These are phyloP conservation scores for Ettlia oleoabundans DNA, from an alignment of 139 green algal species.

Conservation along the genomic window DNA sequence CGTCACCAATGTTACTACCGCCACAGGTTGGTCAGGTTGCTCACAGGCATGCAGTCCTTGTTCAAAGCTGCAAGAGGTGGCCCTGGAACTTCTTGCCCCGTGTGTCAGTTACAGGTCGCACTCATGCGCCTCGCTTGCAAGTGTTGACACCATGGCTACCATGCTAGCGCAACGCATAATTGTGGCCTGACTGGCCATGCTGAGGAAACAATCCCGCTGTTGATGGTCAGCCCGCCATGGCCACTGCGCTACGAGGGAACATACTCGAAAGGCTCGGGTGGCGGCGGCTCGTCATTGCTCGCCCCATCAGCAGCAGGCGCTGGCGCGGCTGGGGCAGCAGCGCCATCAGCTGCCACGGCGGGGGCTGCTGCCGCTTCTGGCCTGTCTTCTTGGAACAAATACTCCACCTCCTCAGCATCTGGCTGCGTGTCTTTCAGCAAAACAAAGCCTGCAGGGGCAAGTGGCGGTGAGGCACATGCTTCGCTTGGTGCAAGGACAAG, in stretches of 20 bases:
- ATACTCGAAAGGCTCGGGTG: slow-evolving; percentile 86
- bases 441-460: slow-evolving; percentile 69
- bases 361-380: slow-evolving; percentile 26
- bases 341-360: slow-evolving; percentile 16
- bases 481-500: too few species aligned
- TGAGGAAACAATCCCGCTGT: neutral
- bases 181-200: too few species aligned
- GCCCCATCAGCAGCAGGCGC: neutral
- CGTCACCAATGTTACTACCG: too few species aligned
- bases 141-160: too few species aligned
- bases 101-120: too few species aligned
- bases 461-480: neutral
- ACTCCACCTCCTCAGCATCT: slow-evolving; percentile 44
- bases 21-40: too few species aligned
- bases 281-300: slow-evolving; percentile 70
- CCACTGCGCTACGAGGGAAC: slow-evolving; percentile 39
- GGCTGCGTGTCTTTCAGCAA: slow-evolving; percentile 67
- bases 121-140: too few species aligned
- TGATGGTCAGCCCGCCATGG: neutral
- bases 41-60: too few species aligned
- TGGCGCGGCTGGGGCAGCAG: neutral
- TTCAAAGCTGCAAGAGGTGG: too few species aligned
- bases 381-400: slow-evolving; percentile 34
- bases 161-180: too few species aligned
- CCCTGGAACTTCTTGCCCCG: too few species aligned